phyloP scores from a whole-genome alignment of 1,284 basidiomycete species.

The Austroboletus rostrupii region DNA sequence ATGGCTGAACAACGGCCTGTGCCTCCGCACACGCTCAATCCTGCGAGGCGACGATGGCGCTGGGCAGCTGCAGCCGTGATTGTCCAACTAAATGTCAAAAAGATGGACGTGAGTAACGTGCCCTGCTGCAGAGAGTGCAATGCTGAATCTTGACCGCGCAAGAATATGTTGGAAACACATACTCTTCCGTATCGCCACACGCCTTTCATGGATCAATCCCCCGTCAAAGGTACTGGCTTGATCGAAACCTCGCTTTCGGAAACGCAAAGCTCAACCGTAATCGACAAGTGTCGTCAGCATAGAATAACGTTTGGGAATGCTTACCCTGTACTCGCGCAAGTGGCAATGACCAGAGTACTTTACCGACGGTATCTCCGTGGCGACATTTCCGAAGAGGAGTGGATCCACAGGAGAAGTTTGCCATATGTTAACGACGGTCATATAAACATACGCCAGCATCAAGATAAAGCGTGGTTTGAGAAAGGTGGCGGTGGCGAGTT shows the following conservation, averaged over 20 bases:
- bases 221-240: constrained; percentile 34
- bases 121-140: not conserved
- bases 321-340: no score
- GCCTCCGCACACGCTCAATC: constrained; percentile 24
- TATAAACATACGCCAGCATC: no score
- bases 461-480: constrained; percentile 17
- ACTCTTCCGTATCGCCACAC: constrained; percentile 46
- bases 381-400: no score
- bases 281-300: constrained; percentile 8
- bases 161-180: constrained; percentile 47
- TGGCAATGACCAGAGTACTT: no score
- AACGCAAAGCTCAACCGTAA: constrained; percentile 27
- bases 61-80: constrained; percentile 43
- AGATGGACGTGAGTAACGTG: not conserved
- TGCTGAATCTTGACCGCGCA: not conserved
- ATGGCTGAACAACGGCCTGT: constrained; percentile 36
- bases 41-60: constrained; percentile 44
- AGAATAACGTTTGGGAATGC: no score
- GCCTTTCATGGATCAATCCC: constrained; percentile 29
- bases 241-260: constrained; percentile 25
- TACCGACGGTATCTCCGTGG: no score
- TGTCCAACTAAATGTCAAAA: constrained; percentile 29
- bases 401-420: no score
- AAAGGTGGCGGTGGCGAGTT: constrained; percentile 44
- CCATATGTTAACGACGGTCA: no score